Conservation (phyloP, 2,329 filamentous ascomycete species). For the Podosphaera aphanis region DNA sequence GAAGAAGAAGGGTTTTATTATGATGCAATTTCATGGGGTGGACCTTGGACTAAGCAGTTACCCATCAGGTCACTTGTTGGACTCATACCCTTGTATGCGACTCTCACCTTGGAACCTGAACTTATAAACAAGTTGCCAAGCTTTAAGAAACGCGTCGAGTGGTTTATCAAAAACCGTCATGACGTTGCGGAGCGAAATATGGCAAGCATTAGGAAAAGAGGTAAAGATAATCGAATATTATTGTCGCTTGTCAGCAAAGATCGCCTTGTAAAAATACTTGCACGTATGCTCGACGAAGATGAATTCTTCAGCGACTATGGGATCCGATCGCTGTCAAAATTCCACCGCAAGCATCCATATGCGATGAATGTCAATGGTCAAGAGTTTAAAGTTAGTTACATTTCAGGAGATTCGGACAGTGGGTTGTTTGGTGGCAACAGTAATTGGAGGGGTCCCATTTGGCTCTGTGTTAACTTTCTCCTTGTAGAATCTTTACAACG, state of each 20-base stretch:
- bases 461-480: slow-evolving; percentile 89
- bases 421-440: slow-evolving; percentile 91
- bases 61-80: slow-evolving; percentile 82
- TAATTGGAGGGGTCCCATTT: slow-evolving; percentile 91
- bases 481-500: slow-evolving; percentile 83
- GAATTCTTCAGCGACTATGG: slow-evolving; percentile 83
- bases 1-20: slow-evolving; percentile 96
- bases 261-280: slow-evolving; percentile 67
- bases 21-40: slow-evolving; percentile 89
- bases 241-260: slow-evolving; percentile 83
- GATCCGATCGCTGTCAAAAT: slow-evolving; percentile 78
- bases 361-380: slow-evolving; percentile 93
- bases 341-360: slow-evolving; percentile 71
- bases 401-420: slow-evolving; percentile 89
- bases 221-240: slow-evolving; percentile 71
- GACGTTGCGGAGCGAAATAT: slow-evolving; percentile 86
- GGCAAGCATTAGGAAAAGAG: slow-evolving; percentile 72
- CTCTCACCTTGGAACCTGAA: slow-evolving; percentile 78
- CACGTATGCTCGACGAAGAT: slow-evolving; percentile 78
- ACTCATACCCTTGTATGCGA: slow-evolving; percentile 79
- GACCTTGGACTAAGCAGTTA: slow-evolving; percentile 78
- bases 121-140: slow-evolving; percentile 74
- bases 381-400: slow-evolving; percentile 65
- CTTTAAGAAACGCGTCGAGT: slow-evolving; percentile 81
- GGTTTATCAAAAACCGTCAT: slow-evolving; percentile 74